These are phyloP conservation scores for Candida wancherniae DNA, from an alignment of 805 yeast species.

Conservation along the genomic window DNA sequence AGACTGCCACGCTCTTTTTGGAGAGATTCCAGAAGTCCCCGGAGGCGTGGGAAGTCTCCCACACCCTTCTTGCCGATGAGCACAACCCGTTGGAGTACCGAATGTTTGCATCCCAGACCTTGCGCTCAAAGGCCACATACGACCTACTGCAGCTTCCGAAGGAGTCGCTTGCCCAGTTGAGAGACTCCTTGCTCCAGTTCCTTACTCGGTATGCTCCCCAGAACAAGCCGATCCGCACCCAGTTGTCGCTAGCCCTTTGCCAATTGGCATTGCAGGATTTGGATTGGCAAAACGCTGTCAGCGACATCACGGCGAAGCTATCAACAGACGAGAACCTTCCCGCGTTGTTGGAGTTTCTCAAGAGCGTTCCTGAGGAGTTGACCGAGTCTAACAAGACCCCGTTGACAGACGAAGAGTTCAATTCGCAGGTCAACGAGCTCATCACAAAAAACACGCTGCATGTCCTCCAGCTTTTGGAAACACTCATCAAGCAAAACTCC, in stretches of 20 bases:
- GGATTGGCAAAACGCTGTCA: constrained; percentile 66
- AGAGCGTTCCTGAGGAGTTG: constrained; percentile 88
- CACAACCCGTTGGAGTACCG: constrained; percentile 49
- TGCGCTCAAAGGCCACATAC: constrained; percentile 77
- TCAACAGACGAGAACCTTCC: constrained; percentile 36
- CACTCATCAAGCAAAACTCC: constrained; percentile 28
- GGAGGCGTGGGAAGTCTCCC: constrained; percentile 74
- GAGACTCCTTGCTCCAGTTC: constrained; percentile 59
- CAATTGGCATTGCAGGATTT: constrained; percentile 75
- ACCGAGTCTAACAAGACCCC: constrained; percentile 72
- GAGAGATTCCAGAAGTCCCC: constrained; percentile 79
- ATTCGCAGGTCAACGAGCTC: constrained; percentile 55
- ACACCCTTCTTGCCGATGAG: constrained; percentile 43
- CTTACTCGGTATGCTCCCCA: constrained; percentile 40
- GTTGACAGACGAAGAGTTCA: constrained; percentile 76
- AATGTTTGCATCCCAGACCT: constrained; percentile 87
- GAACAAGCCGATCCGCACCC: constrained; percentile 67
- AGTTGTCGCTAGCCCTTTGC: constrained; percentile 75
- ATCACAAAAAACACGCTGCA: constrained; percentile 62
- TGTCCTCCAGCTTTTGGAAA: constrained; percentile 60
- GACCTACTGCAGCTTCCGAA: constrained; percentile 71
- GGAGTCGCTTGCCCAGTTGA: constrained; percentile 50
- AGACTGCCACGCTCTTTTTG: constrained; percentile 50
- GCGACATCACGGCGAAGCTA: constrained; percentile 55
- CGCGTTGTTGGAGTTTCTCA: constrained; percentile 70